Conservation (phyloP, 208 protist species). For the Leishmania amazonensis region DNA sequence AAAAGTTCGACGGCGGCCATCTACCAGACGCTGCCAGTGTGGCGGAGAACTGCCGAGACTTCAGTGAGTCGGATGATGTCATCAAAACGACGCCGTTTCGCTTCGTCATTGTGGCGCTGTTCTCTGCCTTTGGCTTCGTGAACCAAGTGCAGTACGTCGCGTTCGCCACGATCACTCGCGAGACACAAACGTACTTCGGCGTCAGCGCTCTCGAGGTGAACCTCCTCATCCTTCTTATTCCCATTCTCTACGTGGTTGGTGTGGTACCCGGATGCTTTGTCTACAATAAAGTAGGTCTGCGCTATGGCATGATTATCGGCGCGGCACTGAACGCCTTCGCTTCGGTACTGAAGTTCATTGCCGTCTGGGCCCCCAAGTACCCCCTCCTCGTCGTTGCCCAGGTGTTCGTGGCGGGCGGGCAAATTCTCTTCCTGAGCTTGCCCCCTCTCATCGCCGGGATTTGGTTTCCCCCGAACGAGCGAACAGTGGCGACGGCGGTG, state of each 20-base stretch:
- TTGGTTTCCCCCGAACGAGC: constrained; percentile 56
- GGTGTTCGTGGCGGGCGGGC: constrained; percentile 36
- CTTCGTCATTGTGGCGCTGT: constrained; percentile 36
- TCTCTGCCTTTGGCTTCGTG: constrained; percentile 42
- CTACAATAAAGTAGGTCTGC: constrained; percentile 51
- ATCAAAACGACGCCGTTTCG: constrained; percentile 35
- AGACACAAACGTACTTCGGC: constrained; percentile 37
- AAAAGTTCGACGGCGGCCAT: not conserved
- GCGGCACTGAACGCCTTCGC: constrained; percentile 31
- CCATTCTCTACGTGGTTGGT: constrained; percentile 41
- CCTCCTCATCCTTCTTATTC: constrained; percentile 41
- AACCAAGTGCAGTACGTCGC: constrained; percentile 58
- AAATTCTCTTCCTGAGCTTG: constrained; percentile 47
- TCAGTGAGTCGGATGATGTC: not conserved
- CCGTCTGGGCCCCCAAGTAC: constrained; percentile 40
- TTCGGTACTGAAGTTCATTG: constrained; percentile 42
- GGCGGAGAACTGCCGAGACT: not conserved
- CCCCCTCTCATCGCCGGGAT: constrained; percentile 46
- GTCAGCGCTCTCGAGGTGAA: constrained; percentile 44
- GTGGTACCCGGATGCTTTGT: constrained; percentile 43
- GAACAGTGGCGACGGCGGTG: constrained; percentile 49
- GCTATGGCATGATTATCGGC: constrained; percentile 43
- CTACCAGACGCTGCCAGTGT: not conserved
- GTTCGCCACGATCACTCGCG: constrained; percentile 44
- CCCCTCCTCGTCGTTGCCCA: constrained; percentile 42